Base-by-base conservation (phyloP, 1,284 basidiomycete genomes). In the Cronartium quercuum region DNA sequence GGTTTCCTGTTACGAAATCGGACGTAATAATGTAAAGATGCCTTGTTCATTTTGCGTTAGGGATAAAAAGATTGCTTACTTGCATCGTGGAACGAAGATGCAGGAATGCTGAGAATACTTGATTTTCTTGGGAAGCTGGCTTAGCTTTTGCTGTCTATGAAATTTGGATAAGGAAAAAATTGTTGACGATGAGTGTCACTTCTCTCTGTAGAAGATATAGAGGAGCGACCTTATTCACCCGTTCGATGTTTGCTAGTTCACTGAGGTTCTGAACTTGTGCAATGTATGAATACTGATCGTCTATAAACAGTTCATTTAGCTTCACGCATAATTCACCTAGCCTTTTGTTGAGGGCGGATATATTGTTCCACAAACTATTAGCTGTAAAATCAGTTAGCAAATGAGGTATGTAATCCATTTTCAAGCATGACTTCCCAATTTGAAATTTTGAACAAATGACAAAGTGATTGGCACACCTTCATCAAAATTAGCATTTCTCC, bases 401-500 rank as follows among this genome's bases (percentile, higher is more conserved):
- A 9, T 24, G 7, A 57, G 34, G 18, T 29, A 29, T 24, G 34
- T 4, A 6, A 57, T 57, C 9, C 6, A 57, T 21, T 29, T 21
- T 57, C 13, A 57, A 3, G 34, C 6, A 29, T 24, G 21, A 24
- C n/a, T 1, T 7, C 55, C 13, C 1, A 57, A 24, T 21, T 21
- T 57, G 18, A 24, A 21, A 57, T 29, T 29, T 29, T 29, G 29
- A 7, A 55, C 47, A n/a, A 7, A 24, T 5, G 34, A 24, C 34
- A n/a, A 57, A 57, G 7, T 57, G 21, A 24, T 18, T n/a, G 12
- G 57, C 63, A 37, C 76, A 88, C 91, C 89, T 81, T 86, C 83
- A 42, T 83, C 84, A 13, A 83, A 81, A 76, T 88, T 84, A 76
- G 87, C 85, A 80, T 88, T 86, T 76, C 91, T 86, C 94, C 94